These are phyloP conservation scores for Xylariaceae sp. DNA, from an alignment of 2,329 filamentous ascomycete species.

Conservation along the genomic window DNA sequence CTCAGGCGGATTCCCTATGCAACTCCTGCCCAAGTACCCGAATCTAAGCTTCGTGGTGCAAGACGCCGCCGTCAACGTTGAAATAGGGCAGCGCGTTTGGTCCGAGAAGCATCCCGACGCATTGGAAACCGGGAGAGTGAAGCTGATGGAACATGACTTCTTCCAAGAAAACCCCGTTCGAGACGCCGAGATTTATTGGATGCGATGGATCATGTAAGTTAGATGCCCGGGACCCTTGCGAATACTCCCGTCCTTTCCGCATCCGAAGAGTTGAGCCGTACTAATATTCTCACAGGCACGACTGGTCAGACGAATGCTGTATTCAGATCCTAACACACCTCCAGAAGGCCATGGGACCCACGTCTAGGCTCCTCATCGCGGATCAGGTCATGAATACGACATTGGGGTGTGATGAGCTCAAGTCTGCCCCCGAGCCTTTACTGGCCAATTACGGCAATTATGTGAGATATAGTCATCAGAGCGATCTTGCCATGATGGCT, in stretches of 20 bases:
- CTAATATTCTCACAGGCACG: conserved; percentile 21
- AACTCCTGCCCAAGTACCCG: conserved; percentile 33
- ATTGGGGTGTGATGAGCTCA: conserved; percentile 28
- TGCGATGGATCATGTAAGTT: conserved; percentile 11
- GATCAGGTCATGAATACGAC: conserved; percentile 39
- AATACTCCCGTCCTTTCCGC: not conserved
- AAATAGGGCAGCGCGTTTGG: not conserved
- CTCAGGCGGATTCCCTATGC: conserved; percentile 32
- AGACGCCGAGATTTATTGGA: conserved; percentile 19
- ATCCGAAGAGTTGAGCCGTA: not conserved
- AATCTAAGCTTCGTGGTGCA: conserved; percentile 36
- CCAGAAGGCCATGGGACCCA: conserved; percentile 20
- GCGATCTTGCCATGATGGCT: conserved; percentile 35
- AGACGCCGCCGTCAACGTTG: conserved; percentile 27
- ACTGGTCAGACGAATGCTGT: conserved; percentile 37
- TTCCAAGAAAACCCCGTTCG: conserved; percentile 33
- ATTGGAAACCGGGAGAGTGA: conserved; percentile 14
- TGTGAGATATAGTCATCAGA: conserved; percentile 32
- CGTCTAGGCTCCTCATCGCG: conserved; percentile 3
- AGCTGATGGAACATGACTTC: conserved; percentile 32
- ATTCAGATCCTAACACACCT: conserved; percentile 28
- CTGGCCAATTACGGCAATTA: conserved; percentile 36
- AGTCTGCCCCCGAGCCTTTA: conserved; percentile 31
- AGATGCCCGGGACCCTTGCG: not conserved
- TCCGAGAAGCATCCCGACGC: not conserved